Percentiles rank a stretch among this genome's conserved stretches.
phyloP scores from a whole-genome alignment of 2,329 filamentous ascomycete genomes.

The Talaromyces sp. region DNA sequence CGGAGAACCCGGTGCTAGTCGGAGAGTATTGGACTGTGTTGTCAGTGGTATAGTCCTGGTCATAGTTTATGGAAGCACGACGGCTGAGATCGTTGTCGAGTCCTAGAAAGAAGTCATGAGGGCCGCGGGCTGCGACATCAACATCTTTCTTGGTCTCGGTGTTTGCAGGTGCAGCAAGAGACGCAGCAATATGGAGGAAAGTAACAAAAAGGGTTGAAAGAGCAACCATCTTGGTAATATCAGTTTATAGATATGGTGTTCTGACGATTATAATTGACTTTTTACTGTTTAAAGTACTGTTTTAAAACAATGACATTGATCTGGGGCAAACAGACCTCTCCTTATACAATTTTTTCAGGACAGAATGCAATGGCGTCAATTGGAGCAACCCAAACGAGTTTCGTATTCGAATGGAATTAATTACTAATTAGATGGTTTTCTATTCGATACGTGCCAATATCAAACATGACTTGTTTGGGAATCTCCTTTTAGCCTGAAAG shows the following conservation, averaged over 20 bases:
- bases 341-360: background rate
- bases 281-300: background rate
- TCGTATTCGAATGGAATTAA: background rate
- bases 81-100: background rate
- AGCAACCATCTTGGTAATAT: constrained; percentile 4
- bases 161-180: constrained; percentile 3
- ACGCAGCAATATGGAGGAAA: background rate
- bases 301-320: background rate
- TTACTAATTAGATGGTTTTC: background rate
- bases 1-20: constrained; percentile 39
- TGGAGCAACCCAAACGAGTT: background rate
- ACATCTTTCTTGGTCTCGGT: background rate
- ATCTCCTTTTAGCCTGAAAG: background rate
- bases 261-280: background rate
- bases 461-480: background rate
- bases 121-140: background rate
- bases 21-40: constrained; percentile 42
- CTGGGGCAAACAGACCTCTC: background rate
- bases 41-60: constrained; percentile 15
- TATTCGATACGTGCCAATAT: background rate
- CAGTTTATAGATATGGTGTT: background rate
- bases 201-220: background rate
- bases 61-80: constrained; percentile 3
- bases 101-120: constrained; percentile 1
- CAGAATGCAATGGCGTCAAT: background rate